Conservation (phyloP, 2,329 filamentous ascomycete genomes). For the Clonostachys chloroleuca region DNA sequence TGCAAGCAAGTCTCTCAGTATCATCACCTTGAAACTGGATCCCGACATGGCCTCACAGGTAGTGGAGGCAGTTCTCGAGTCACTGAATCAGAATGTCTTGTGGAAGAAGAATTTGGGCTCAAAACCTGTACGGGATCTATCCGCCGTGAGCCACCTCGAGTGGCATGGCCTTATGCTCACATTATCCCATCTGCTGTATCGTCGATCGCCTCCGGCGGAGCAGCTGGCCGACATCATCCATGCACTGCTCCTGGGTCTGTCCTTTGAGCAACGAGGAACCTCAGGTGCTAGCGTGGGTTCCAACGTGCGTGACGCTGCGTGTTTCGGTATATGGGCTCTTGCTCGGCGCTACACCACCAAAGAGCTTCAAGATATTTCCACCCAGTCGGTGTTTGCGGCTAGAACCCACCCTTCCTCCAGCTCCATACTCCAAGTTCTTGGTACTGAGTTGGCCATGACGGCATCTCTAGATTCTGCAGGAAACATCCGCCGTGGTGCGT, state of each 20-base stretch:
- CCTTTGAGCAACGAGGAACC: constrained; percentile 83
- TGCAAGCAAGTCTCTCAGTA: constrained; percentile 87
- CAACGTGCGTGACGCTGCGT: constrained; percentile 91
- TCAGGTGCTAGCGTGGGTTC: constrained; percentile 83
- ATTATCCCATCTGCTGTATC: constrained; percentile 80
- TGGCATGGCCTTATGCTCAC: constrained; percentile 95
- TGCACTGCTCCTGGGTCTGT: constrained; percentile 72
- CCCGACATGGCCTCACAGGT: constrained; percentile 80
- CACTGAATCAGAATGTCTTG: constrained; percentile 53
- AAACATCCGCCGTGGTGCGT: constrained; percentile 89
- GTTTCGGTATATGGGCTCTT: constrained; percentile 92
- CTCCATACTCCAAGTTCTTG: constrained; percentile 71
- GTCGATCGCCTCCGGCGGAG: constrained; percentile 68
- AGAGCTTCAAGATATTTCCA: constrained; percentile 65
- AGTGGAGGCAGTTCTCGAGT: constrained; percentile 80
- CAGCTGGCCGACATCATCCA: constrained; percentile 72
- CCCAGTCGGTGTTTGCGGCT: constrained; percentile 34
- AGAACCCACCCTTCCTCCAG: constrained; percentile 24
- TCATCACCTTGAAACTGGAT: constrained; percentile 77
- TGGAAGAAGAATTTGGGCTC: constrained; percentile 30
- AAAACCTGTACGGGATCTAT: constrained; percentile 52
- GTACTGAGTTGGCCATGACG: constrained; percentile 74
- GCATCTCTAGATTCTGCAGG: constrained; percentile 86
- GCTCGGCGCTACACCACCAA: constrained; percentile 79
- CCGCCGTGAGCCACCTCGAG: constrained; percentile 72